Base-by-base conservation (phyloP, 768 basidiomycete species). In the Tricholoma sp. region DNA sequence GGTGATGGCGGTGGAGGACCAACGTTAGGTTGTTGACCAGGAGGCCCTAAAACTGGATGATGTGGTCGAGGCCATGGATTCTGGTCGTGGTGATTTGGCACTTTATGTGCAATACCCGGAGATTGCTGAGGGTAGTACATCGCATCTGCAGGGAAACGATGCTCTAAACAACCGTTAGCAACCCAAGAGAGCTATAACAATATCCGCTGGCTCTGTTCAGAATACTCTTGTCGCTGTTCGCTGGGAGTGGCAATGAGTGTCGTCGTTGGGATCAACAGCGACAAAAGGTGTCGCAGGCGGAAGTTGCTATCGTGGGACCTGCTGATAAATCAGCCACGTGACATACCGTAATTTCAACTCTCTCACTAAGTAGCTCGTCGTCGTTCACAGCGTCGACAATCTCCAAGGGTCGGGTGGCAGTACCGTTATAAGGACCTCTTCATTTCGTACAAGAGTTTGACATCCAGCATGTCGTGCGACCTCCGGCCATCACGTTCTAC, bases 41-140 rank as follows among this genome's bases (percentile, higher is more conserved):
- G 73, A 54, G 77, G 74, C 50, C 74, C 75, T 56, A 80, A 74
- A 55, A 77, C 72, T 56, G 75, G 71, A 64, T 77, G 83, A 65
- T 87, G 86, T 31, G 81, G 70, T 29, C 86, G 79, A 41, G 78
- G 74, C 89, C 89, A 91, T 50, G 85, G 80, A 20, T 80, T 79
- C 74, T 86, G 87, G 74, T 90, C 88, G 69, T 88, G 86, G 66
- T 86, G 87, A 58, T 76, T 81, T 62, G 86, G 74, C 62, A 89
- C 79, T 68, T 90, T 90, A 77, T 88, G 88, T 61, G 80, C 75
- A 67, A 91, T 84, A 67, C 83, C 87, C 67, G 89, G 89, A 61
- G 89, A 90, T 71, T 89, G 88, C 68, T 89, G 88, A 66, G 88
- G 79, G 72, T 88, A 91, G 76, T 89, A 91, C 88, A 91, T 91